Base-by-base conservation (phyloP, 2,329 filamentous ascomycete genomes). In the Aspergillus nomiae region DNA sequence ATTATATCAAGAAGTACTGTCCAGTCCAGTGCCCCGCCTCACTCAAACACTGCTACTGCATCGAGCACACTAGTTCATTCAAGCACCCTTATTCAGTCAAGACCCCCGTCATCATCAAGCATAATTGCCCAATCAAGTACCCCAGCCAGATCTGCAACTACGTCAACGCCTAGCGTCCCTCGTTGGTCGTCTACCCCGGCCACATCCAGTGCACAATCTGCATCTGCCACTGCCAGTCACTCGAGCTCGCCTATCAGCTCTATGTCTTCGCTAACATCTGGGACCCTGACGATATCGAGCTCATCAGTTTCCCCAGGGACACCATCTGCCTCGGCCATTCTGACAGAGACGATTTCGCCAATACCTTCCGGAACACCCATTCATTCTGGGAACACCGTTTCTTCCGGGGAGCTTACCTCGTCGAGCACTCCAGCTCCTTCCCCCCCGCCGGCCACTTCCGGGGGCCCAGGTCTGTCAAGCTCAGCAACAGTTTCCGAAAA, bases 81-180 rank as follows among this genome's bases (percentile, higher is more conserved):
- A 21, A 62, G 61, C 48, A 63, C 55, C 14, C 56, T 45, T 43
- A 58, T 57, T 48, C 34, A 50, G n/a, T 51, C 63, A 14, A 50
- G 45, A 21, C 56, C 57, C 65, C 9, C 36, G 10, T 28, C 26
- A 32, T 30, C 50, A 5, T 64, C 68, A 7, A 66, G 55, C 60
- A 58, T 65, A 11, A 10, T 55, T 43, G 28, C 16, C 19, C 48
- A 51, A 21, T 51, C 48, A 26, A 51, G 21, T 30, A 57, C 38
- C 34, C 55, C 38, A 24, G 28, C 19, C 14, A 19, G 19, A n/a
- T 43, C 55, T 8, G 38, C 11, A 7, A 43, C 55, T 34, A 43
- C 16, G 14, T 43, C 36, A 58, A 45, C 26, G n/a, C 46, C 10
- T 26, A 41, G 16, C 32, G 34, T 10, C 36, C 55, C 24, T 46